phyloP scores from a whole-genome alignment of 345 rosid species.

The Microthlaspi erraticum region DNA sequence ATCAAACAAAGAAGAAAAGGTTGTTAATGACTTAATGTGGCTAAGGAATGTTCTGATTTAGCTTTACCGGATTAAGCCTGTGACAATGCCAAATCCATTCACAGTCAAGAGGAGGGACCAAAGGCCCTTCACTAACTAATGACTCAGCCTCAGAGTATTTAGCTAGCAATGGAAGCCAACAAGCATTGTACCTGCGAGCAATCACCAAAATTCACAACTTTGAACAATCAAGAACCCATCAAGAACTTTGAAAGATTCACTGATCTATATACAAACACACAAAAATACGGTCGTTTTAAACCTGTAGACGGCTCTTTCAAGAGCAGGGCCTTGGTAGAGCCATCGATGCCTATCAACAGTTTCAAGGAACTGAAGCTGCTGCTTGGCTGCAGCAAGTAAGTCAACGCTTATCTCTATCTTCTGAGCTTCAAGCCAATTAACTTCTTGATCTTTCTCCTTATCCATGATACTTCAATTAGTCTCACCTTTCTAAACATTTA shows the following conservation, averaged over 20 bases:
- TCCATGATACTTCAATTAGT: conserved; percentile 44
- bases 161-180: conserved; percentile 96
- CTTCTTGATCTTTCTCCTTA: conserved; percentile 45
- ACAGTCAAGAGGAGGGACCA: conserved; percentile 94
- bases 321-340: conserved; percentile 78
- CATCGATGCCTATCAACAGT: conserved; percentile 75
- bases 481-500: background rate
- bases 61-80: conserved; percentile 90
- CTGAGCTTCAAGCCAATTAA: conserved; percentile 84
- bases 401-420: conserved; percentile 66
- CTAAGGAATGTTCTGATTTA: background rate
- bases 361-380: conserved; percentile 74
- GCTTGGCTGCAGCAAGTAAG: conserved; percentile 69
- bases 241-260: background rate
- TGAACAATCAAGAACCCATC: too few species aligned
- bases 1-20: too few species aligned
- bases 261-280: background rate
- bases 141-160: conserved; percentile 53
- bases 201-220: background rate
- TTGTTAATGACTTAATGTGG: too few species aligned
- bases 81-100: conserved; percentile 99
- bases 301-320: conserved; percentile 80
- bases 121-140: conserved; percentile 56
- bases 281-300: conserved; percentile 31
- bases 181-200: conserved; percentile 88